Conservation (phyloP, 106 monocot species). For the Acorus gramineus region DNA sequence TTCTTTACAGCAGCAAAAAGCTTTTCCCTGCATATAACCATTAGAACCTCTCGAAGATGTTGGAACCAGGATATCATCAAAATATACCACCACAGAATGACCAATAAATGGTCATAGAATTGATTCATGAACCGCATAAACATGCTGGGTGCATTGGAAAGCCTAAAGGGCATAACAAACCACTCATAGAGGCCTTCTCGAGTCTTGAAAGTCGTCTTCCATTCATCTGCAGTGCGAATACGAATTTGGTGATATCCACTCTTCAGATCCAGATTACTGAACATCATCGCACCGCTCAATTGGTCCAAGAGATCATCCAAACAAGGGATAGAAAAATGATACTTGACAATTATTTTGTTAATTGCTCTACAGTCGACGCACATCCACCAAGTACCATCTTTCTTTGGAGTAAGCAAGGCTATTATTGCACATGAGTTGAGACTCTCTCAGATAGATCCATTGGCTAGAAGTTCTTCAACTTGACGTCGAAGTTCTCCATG, state of each 20-base stretch:
- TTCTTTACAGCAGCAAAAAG: too few relatives aligned
- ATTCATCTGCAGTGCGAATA: not conserved
- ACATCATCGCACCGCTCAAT: not conserved
- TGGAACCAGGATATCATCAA: too few relatives aligned
- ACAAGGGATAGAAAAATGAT: not conserved
- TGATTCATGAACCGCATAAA: too few relatives aligned
- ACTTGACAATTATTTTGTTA: not conserved
- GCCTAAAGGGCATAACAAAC: not conserved
- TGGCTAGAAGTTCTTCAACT: not conserved
- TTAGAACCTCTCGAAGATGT: too few relatives aligned
- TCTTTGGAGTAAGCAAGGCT: not conserved
- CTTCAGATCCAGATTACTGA: not conserved
- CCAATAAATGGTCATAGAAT: too few relatives aligned
- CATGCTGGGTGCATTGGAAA: too few relatives aligned
- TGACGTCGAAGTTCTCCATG: too few relatives aligned
- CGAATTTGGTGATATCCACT: conserved; percentile 7
- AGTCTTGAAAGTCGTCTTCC: not conserved
- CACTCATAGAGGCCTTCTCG: conserved; percentile 2
- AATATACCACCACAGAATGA: too few relatives aligned
- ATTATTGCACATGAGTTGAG: not conserved
- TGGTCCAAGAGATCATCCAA: not conserved
- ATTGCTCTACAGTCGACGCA: not conserved
- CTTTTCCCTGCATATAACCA: too few relatives aligned
- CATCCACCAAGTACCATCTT: not conserved
- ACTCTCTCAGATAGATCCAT: not conserved